phyloP scores from a whole-genome alignment of 2,329 filamentous ascomycete genomes.

The Thielaviopsis euricoi region DNA sequence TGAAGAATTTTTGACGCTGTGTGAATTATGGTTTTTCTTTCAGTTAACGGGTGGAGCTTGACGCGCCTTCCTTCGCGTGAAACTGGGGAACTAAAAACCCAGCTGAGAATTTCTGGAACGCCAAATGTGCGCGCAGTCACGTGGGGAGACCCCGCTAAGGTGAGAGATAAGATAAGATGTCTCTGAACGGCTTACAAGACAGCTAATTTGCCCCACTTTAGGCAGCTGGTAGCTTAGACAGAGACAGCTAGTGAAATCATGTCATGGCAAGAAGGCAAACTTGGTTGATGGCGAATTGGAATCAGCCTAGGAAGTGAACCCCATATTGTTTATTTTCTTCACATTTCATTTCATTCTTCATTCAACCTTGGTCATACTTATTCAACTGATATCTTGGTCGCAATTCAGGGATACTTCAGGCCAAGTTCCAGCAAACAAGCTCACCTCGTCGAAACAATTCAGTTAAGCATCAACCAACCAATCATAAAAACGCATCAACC shows the following conservation, averaged over 20 bases:
- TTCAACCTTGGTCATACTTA: too few species aligned
- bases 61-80: neutral
- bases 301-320: too few species aligned
- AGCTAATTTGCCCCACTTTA: neutral
- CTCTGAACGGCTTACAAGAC: neutral
- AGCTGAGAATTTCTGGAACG: neutral
- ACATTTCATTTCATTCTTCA: neutral
- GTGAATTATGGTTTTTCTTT: neutral
- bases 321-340: too few species aligned
- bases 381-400: too few species aligned
- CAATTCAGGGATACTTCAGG: neutral
- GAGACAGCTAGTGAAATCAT: too few species aligned
- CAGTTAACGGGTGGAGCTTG: neutral
- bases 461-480: neutral
- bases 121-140: conserved; percentile 10
- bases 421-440: neutral
- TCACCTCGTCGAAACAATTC: neutral
- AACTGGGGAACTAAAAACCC: neutral
- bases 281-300: neutral
- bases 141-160: neutral
- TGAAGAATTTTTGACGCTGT: neutral
- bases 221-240: neutral
- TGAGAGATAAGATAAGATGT: neutral
- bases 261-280: neutral
- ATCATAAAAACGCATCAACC: neutral